A percentile compares a stretch with the other conserved stretches of the same genome.
These are phyloP conservation scores for Apiospora arundinis DNA, from an alignment of 2,329 filamentous ascomycete species.

Conservation along the genomic window DNA sequence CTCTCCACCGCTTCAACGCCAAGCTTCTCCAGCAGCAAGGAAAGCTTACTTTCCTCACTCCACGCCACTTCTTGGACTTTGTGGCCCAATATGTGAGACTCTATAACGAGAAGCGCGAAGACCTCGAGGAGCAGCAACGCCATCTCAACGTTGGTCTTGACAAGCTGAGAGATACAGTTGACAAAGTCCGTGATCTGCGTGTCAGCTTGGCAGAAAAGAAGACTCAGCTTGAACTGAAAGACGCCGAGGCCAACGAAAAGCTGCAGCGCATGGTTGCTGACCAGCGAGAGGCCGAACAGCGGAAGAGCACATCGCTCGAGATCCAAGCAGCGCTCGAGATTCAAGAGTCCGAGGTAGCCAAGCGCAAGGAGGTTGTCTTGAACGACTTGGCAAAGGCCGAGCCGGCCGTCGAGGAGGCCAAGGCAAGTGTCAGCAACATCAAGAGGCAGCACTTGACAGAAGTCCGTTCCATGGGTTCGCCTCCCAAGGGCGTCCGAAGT, in stretches of 20 bases:
- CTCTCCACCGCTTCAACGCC: constrained; percentile 85
- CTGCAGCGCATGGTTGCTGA: constrained; percentile 96
- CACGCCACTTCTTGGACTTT: constrained; percentile 96
- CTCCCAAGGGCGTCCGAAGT: constrained; percentile 87
- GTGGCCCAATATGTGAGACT: constrained; percentile 97
- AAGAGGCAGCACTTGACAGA: constrained; percentile 97
- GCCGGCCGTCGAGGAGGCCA: constrained; percentile 89
- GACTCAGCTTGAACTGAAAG: constrained; percentile 88
- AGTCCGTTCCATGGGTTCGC: constrained; percentile 95
- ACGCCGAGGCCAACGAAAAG: constrained; percentile 96
- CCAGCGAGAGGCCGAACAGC: constrained; percentile 91
- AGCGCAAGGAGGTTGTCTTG: constrained; percentile 82
- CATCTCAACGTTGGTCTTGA: constrained; percentile 98
- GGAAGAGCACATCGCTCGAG: constrained; percentile 86
- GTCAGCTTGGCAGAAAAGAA: constrained; percentile 94
- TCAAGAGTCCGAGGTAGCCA: constrained; percentile 87
- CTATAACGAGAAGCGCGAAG: constrained; percentile 97
- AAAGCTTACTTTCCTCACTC: constrained; percentile 90
- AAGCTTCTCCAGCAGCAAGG: constrained; percentile 91
- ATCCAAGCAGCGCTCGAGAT: constrained; percentile 86
- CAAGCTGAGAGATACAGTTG: constrained; percentile 94
- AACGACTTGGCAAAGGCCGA: constrained; percentile 89
- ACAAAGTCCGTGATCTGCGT: constrained; percentile 93
- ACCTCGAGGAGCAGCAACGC: constrained; percentile 96
- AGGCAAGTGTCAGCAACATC: constrained; percentile 97